Base-by-base conservation (phyloP, 805 yeast genomes). In the Kodamaea lidongshanica region DNA sequence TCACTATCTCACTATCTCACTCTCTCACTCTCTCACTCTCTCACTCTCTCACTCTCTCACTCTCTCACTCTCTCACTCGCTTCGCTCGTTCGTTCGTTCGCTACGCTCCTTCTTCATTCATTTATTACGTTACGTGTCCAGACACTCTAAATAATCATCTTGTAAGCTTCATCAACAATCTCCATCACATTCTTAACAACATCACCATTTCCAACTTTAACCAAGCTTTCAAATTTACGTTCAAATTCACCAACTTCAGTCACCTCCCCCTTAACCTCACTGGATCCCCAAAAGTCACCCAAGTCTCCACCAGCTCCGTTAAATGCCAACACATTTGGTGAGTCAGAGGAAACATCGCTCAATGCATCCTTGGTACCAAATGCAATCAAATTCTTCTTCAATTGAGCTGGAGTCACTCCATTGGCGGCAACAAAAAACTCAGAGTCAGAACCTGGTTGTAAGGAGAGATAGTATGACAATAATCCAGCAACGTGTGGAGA, bases 221-320 rank as follows among this genome's bases (percentile, higher is more conserved):
- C 25, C 31, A 46, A 35, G 12, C 33, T 35, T 27, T 52, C 58
- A 25, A 54, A 36, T 41, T 48, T 42, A 9, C 34, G 23, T 33
- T 40, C 43, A 27, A 40, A 32, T 9, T 27, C 26, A n/a, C 26
- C 17, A 17, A 34, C 13, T 8, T 27, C 33, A 11, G 21, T 23
- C 1, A 28, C 19, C 25, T 16, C 21, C 11, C 8, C 23, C 26
- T 23, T 23, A n/a, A 13, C 12, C 11, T 25, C 15, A 27, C 41
- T 29, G 11, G 39, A 43, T 33, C 45, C 58, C 76, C 77, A 73
- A 62, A 74, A 70, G 32, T 58, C 62, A 30, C 71, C 54, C 45
- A 74, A 52, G 55, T 67, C 65, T 46, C 56, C 61, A 35, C 79
- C 79, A 37, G 70, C 80, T 40, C 79, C 82, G 50, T 75, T 75